Evolutionary conservation across 352 stramenopile species (phyloP), one percentile per base, ranked within the genome.

Genomic region (Phytopythium mirpurense): DNA sequence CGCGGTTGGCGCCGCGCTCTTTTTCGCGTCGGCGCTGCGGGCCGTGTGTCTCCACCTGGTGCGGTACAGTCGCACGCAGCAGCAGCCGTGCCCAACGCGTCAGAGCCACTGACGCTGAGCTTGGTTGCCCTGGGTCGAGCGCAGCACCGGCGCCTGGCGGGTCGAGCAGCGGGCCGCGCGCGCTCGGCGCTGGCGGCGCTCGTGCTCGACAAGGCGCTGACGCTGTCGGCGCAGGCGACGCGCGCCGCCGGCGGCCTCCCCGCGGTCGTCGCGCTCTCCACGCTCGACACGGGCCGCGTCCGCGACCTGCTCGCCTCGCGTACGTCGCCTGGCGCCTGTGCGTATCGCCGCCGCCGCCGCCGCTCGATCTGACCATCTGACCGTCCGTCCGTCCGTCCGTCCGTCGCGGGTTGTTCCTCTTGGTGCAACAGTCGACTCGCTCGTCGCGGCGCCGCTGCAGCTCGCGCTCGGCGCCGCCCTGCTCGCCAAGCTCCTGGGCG

Each of bases 211-310:
- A 87, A 87, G 50, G 60, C 76, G 8, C 51, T 90, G 19, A 60
- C 56, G 26, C 49, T 90, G 21, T 88, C 77, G 24, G 75, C 68
- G 23, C 72, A 86, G 56, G 68, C 66, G 36, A 87, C 83, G 52
- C 86, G 70, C 55, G 46, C 55, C 1, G 38, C 84, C 9, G 72
- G 74, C 18, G 41, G 16, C 23, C 73, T 83, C 0, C 90, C 91
- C 7, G 74, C 93, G 55, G 97, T 98, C 47, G 74, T 95, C 1
- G 98, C 97, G 57, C 73, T 98, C n/a, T 93, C 97, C 57, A 96
- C 86, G 21, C 93, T 96, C 56, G 96, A 99, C 65, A 72, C 88
- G 0, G 85, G 96, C 56, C 77, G 86, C 14, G 72, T 99, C 38
- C 88, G 97, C 42, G 86, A 98, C 52, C 56, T 88, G 6, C 79